Conservation (phyloP, 176 grass and related monocot genomes). For the Oryza punctata region DNA sequence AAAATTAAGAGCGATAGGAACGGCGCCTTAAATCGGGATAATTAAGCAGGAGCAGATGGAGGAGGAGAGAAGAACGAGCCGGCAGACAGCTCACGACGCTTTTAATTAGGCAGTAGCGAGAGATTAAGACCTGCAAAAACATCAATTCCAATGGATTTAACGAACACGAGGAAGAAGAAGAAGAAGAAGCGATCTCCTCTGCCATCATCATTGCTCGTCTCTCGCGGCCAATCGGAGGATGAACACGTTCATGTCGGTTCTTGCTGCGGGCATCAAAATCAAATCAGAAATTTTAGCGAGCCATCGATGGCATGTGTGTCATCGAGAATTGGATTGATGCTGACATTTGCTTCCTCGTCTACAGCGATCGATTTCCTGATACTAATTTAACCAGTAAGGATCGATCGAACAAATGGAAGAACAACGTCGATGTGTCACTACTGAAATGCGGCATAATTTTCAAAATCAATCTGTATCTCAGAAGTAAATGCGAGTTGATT, state of each 20-base stretch:
- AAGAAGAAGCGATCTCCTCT: not conserved
- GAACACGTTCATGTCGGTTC: not conserved
- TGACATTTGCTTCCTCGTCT: not conserved
- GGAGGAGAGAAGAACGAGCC: not conserved
- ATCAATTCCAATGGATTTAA: not conserved
- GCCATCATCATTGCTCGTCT: not conserved
- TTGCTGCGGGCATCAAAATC: conserved; percentile 11
- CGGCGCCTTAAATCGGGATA: not conserved
- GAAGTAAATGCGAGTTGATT: not conserved
- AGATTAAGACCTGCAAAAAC: not conserved
- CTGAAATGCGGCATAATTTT: not conserved
- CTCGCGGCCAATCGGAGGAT: not conserved
- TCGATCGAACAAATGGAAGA: not conserved
- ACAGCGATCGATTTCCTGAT: not conserved
- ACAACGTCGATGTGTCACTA: not conserved
- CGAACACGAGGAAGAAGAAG: not conserved
- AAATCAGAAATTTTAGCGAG: not conserved
- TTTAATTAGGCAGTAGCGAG: not conserved
- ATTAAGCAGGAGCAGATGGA: not conserved
- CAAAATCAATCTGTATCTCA: not conserved
- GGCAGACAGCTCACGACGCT: not conserved
- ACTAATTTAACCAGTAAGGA: not conserved
- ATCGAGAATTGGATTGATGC: conserved; percentile 12
- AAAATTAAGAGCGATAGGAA: not conserved
- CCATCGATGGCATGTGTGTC: conserved; percentile 1